These are phyloP conservation scores for Bacidia gigantensis DNA, from an alignment of 495 filamentous ascomycete species.

Conservation along the genomic window DNA sequence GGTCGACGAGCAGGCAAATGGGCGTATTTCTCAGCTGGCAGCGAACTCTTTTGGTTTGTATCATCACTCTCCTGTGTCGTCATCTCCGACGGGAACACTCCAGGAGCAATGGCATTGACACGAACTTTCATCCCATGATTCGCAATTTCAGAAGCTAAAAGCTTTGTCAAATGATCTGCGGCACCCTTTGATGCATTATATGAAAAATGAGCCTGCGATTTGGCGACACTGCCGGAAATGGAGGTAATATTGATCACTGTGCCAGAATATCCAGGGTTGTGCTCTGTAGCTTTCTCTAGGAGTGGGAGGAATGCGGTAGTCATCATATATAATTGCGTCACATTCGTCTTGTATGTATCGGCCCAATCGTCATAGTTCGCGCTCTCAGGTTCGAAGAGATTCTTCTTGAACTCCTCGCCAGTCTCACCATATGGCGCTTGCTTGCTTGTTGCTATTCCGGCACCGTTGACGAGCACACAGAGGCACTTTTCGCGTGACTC, in stretches of 20 bases:
- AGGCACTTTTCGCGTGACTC: slow-evolving; percentile 31
- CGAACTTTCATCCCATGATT: slow-evolving; percentile 30
- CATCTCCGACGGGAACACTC: slow-evolving; percentile 22
- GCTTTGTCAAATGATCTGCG: slow-evolving; percentile 38
- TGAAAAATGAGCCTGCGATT: slow-evolving; percentile 38
- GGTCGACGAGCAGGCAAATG: slow-evolving; percentile 44
- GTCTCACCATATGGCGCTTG: slow-evolving; percentile 26
- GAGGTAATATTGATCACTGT: slow-evolving; percentile 48
- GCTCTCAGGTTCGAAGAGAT: slow-evolving; percentile 39
- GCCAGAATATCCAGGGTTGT: slow-evolving; percentile 36
- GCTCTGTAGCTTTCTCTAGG: slow-evolving; percentile 31
- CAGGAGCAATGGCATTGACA: slow-evolving; percentile 42
- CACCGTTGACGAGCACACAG: slow-evolving; percentile 43
- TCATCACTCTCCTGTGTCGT: slow-evolving; percentile 38
- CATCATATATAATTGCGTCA: slow-evolving; percentile 35
- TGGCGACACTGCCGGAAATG: slow-evolving; percentile 37
- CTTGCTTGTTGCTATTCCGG: slow-evolving; percentile 29
- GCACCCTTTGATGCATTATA: slow-evolving; percentile 42
- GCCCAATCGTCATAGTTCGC: slow-evolving; percentile 34
- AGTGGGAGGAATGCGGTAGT: slow-evolving; percentile 30
- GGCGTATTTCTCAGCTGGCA: slow-evolving; percentile 47
- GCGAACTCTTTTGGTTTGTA: slow-evolving; percentile 46
- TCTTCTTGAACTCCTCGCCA: slow-evolving; percentile 36
- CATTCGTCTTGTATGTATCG: slow-evolving; percentile 33
- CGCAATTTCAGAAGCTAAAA: slow-evolving; percentile 37